Evolutionary conservation across 306 rosid genomes (phyloP), one percentile per base, ranked within the genome.

Genomic region (Cotoneaster glaucophyllus): DNA sequence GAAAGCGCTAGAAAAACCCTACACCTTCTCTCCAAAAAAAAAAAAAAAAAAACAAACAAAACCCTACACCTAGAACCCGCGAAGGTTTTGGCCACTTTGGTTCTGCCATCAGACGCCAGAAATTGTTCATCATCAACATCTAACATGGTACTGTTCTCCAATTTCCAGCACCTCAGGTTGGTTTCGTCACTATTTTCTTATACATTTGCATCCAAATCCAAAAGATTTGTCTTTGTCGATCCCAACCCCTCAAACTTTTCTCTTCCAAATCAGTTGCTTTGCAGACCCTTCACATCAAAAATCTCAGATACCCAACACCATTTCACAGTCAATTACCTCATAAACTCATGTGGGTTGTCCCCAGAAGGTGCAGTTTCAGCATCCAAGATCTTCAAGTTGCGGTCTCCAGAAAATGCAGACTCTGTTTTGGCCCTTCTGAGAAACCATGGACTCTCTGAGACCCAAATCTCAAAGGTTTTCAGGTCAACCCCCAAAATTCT

Each of bases 301-400:
- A 26, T 21, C 48, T 66, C 75, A 17, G 19, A 11, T 37, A 32
- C 31, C 4, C 10, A 63, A 15, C 58, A 6, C 10, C 25, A 21
- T 48, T 73, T 84, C 52, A 73, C 79, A 3, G 71, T 43, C 69
- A 80, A 81, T 34, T 84, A 80, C 74, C 82, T 84, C 64, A 44
- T 76, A 18, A 54, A 52, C 34, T 66, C 84, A 17, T 83, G 86
- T 34, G 81, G 86, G 78, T 67, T 83, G 62, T 61, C 78, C 12
- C 79, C 74, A 7, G 68, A 71, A 50, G n/a, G 58, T 19, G 82
- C 84, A n/a, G 64, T 72, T 59, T 29, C 41, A 13, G 79, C 69
- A 1, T 79, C 84, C 18, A 26, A 80, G 64, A 37, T 21, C 39
- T 31, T 76, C 22, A 11, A 43, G 29, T 53, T 83, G 53, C 32